These are phyloP conservation scores for Gossypium gossypioides DNA, from an alignment of 441 rosid species.

Conservation along the genomic window DNA sequence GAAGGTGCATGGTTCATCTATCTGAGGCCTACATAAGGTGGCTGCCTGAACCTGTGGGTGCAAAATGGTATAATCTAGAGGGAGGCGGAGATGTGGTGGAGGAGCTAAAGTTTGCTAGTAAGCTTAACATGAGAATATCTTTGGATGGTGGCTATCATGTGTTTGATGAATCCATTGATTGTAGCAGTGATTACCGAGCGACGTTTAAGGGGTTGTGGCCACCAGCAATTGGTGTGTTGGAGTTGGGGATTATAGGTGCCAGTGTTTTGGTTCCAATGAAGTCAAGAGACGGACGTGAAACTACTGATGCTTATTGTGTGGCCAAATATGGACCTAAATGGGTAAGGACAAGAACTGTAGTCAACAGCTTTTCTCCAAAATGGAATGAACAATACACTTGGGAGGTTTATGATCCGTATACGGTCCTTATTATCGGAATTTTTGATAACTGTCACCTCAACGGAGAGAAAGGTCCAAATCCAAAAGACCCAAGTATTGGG, in stretches of 20 bases:
- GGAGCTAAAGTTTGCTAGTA: slow-evolving; percentile 49
- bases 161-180: slow-evolving; percentile 29
- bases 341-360: slow-evolving; percentile 53
- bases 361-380: slow-evolving; percentile 49
- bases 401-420: slow-evolving; percentile 58
- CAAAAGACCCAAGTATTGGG: slow-evolving; percentile 46
- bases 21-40: too few species aligned
- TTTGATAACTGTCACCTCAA: slow-evolving; percentile 61
- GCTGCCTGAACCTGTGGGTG: too few species aligned
- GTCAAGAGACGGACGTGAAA: slow-evolving; percentile 37
- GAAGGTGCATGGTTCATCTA: too few species aligned
- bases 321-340: slow-evolving; percentile 61
- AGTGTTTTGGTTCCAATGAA: slow-evolving; percentile 31
- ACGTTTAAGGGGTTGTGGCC: too few species aligned
- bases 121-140: slow-evolving; percentile 43
- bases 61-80: slow-evolving; percentile 55
- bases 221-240: too few species aligned
- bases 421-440: slow-evolving; percentile 49
- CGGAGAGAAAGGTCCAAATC: slow-evolving; percentile 31
- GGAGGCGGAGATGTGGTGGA: slow-evolving; percentile 46
- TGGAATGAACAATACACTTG: slow-evolving; percentile 68
- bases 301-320: slow-evolving; percentile 58
- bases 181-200: too few species aligned
- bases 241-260: too few species aligned
- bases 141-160: slow-evolving; percentile 63